phyloP scores from a whole-genome alignment of 345 rosid genomes.

The Kernera saxatilis region DNA sequence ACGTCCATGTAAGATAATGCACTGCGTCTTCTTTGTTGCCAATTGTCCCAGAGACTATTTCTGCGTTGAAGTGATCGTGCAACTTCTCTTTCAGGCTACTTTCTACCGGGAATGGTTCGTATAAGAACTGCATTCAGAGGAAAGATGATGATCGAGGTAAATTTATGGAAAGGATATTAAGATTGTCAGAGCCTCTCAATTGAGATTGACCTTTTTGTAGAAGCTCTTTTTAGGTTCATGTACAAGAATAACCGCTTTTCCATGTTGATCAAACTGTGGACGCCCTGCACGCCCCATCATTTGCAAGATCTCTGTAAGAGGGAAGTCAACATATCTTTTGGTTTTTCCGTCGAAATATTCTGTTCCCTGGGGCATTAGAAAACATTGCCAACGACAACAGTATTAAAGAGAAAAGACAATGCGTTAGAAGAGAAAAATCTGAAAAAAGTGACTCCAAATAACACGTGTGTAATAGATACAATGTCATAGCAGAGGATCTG shows the following conservation, averaged over 20 bases:
- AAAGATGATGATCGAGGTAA: slow-evolving; percentile 16
- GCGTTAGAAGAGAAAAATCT: slow-evolving; percentile 3
- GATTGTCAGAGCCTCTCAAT: not conserved
- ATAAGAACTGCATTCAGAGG: slow-evolving; percentile 60
- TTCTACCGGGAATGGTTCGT: slow-evolving; percentile 99
- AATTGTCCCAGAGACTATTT: slow-evolving; percentile 86
- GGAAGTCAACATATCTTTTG: slow-evolving; percentile 92
- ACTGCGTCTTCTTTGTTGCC: slow-evolving; percentile 89
- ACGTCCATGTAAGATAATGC: slow-evolving; percentile 96
- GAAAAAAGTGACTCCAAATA: not conserved
- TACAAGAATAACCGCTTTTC: slow-evolving; percentile 98
- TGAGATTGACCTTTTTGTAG: slow-evolving; percentile 73
- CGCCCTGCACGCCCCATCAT: slow-evolving; percentile 99
- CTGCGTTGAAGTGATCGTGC: slow-evolving; percentile 88
- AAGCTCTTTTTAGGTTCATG: slow-evolving; percentile 99
- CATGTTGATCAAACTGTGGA: slow-evolving; percentile 97
- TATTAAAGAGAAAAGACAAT: not conserved
- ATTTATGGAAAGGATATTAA: slow-evolving; percentile 1
- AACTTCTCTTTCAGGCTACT: slow-evolving; percentile 90
- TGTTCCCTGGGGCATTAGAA: slow-evolving; percentile 62
- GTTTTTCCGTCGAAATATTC: slow-evolving; percentile 94
- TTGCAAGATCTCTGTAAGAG: slow-evolving; percentile 96
- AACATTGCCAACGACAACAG: not conserved
- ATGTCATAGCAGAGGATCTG: slow-evolving; percentile 3
- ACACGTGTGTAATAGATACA: not conserved